Percentiles rank a stretch among this genome's conserved stretches.
These are phyloP conservation scores for Leccinum longicurvipes DNA, from an alignment of 768 basidiomycete genomes.

Conservation along the genomic window DNA sequence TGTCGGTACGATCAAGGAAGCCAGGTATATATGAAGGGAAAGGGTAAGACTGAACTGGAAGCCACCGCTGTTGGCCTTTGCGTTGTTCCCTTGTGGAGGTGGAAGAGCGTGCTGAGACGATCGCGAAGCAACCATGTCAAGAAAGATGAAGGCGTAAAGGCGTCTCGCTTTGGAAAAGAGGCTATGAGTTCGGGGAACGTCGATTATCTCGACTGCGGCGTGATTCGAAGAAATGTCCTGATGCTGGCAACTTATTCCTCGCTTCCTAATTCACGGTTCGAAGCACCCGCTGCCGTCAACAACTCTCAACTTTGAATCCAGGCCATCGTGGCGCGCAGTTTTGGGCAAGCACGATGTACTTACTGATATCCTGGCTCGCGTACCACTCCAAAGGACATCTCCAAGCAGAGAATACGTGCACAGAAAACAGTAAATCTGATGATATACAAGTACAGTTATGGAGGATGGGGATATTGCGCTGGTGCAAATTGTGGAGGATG, in stretches of 20 bases:
- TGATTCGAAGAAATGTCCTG: not conserved
- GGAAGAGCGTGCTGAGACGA: not conserved
- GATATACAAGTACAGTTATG: constrained; percentile 2
- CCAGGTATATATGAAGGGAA: not conserved
- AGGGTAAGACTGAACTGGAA: not conserved
- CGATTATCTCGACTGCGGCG: too few species aligned
- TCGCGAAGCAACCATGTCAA: not conserved
- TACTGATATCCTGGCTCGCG: not conserved
- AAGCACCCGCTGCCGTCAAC: not conserved
- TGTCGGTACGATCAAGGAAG: not conserved
- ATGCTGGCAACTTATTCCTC: too few species aligned
- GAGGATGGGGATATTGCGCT: constrained; percentile 14
- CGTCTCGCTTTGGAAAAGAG: not conserved
- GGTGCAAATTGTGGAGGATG: constrained; percentile 13
- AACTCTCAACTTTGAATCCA: not conserved
- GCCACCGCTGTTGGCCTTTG: too few species aligned
- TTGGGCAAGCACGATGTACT: not conserved
- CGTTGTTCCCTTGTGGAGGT: not conserved
- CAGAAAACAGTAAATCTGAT: not conserved
- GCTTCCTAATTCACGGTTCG: not conserved
- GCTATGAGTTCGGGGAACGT: not conserved
- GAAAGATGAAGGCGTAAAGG: not conserved
- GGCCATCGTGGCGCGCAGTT: not conserved
- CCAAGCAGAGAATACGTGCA: not conserved
- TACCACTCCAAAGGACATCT: not conserved